Evolutionary conservation across 768 basidiomycete species (phyloP).

Genomic region (Megacollybia marginata): DNA sequence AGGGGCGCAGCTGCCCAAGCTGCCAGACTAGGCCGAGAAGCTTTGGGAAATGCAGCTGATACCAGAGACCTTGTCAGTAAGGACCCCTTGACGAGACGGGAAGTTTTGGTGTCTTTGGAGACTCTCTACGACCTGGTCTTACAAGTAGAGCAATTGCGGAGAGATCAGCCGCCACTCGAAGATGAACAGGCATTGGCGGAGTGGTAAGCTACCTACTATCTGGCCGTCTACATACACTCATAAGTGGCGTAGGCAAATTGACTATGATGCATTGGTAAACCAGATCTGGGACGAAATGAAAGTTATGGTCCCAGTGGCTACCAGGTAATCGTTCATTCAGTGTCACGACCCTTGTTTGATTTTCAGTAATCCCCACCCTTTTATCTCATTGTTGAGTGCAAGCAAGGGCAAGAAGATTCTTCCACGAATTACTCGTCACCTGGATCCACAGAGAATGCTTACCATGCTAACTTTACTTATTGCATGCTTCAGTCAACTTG

Average conservation of each 20-base stretch:
- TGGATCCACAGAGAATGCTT: constrained; percentile 71
- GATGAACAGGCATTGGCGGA: constrained; percentile 34
- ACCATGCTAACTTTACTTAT: constrained; percentile 87
- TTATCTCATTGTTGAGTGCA: constrained; percentile 83
- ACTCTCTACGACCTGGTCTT: constrained; percentile 79
- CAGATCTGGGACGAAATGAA: constrained; percentile 74
- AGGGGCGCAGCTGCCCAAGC: constrained; percentile 65
- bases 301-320: constrained; percentile 89
- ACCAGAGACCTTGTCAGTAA: constrained; percentile 54
- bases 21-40: constrained; percentile 66
- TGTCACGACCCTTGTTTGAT: neutral
- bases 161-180: constrained; percentile 68
- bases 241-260: constrained; percentile 38
- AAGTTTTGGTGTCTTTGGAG: constrained; percentile 76
- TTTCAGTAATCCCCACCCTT: constrained; percentile 86
- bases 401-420: constrained; percentile 92
- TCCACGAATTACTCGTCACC: constrained; percentile 80
- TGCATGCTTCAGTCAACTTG: constrained; percentile 90
- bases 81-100: constrained; percentile 73
- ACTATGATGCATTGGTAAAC: constrained; percentile 53
- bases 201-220: constrained; percentile 35
- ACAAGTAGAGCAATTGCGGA: constrained; percentile 75
- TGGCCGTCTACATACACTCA: constrained; percentile 1
- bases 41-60: constrained; percentile 54
- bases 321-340: constrained; percentile 49